Base-by-base conservation (phyloP, 2,329 filamentous ascomycete species). In the Aureobasidium namibiae region DNA sequence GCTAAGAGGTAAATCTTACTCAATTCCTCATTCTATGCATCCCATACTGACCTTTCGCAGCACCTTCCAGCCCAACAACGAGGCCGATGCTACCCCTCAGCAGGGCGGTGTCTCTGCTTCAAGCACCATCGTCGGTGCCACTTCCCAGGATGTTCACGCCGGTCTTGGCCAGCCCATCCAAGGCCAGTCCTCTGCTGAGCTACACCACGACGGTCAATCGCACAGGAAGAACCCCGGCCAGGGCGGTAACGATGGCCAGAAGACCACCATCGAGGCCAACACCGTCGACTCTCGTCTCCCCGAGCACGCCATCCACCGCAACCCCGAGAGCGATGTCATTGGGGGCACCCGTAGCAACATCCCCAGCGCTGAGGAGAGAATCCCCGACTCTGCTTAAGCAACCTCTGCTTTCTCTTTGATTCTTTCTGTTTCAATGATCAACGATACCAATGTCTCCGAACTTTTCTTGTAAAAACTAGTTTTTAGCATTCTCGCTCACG, bases 161-260 rank as follows among this genome's bases (percentile, higher is more conserved):
- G 80, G 81, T 0, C 65, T 82, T 1, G 81, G 81, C 1, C 75
- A 82, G 58, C 81, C 81, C 1, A 70, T 74, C 10, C 70, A 72
- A 49, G 80, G 78, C 23, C 73, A 82, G 70, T 77, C 76, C 18
- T 75, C 70, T 57, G 67, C 63, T 2, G 80, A 83, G 68, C 60
- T 78, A 10, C 68, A 65, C 8, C 77, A 81, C 60, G 77, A 80
- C 38, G 76, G 76, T 6, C 65, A 73, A 52, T 67, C 71, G 44
- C 69, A 69, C 13, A 67, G 74, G 7, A 78, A 76, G 66, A 73
- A 76, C 59, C 65, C 73, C 10, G 66, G 72, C 1, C n/a, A n/a
- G n/a, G 18, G 68, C 1, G 77, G 79, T 3, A 64, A 78, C 6
- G 78, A 77, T 1, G 69, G 78, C 4, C 76, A 77, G 1, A 70